Evolutionary conservation across 2,329 filamentous ascomycete species (phyloP).

Genomic region (Scopulariopsis brevicaulis): DNA sequence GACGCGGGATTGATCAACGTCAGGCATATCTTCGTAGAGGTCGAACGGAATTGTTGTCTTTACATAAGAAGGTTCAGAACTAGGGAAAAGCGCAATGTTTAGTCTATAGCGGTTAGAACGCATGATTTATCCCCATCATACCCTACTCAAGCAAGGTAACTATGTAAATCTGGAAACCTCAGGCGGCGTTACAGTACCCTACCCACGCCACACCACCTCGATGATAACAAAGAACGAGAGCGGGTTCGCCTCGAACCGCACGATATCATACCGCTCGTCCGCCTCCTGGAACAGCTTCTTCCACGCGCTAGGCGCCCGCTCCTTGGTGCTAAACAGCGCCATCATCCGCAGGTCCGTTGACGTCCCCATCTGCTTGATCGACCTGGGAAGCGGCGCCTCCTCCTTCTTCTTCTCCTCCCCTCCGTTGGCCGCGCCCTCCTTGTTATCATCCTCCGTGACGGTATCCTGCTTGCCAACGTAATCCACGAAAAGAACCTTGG

Average conservation of each 20-base stretch:
- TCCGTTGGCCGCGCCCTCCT: slow-evolving; percentile 25
- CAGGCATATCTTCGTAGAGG: no score
- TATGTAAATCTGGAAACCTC: no score
- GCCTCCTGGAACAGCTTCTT: slow-evolving; percentile 29
- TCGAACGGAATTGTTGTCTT: no score
- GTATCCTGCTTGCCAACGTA: slow-evolving; percentile 29
- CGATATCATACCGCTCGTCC: slow-evolving; percentile 31
- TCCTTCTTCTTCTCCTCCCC: slow-evolving; percentile 30
- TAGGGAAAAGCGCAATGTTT: no score
- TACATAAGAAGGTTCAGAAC: no score
- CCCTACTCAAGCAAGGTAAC: no score
- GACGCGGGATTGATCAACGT: no score
- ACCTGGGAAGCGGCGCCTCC: slow-evolving; percentile 14
- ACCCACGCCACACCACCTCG: slow-evolving; percentile 23
- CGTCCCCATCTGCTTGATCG: slow-evolving; percentile 34
- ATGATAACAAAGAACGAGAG: slow-evolving; percentile 23
- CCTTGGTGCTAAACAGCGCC: slow-evolving; percentile 36
- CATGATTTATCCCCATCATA: no score
- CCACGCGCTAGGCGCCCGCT: slow-evolving; percentile 27
- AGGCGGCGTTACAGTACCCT: not conserved
- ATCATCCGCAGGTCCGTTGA: slow-evolving; percentile 43
- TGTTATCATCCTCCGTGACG: slow-evolving; percentile 24
- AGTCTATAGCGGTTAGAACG: no score
- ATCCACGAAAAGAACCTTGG: slow-evolving; percentile 33
- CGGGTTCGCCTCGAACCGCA: slow-evolving; percentile 21